Conservation (phyloP, 2,329 filamentous ascomycete genomes). For the Akanthomyces dipterigenus region DNA sequence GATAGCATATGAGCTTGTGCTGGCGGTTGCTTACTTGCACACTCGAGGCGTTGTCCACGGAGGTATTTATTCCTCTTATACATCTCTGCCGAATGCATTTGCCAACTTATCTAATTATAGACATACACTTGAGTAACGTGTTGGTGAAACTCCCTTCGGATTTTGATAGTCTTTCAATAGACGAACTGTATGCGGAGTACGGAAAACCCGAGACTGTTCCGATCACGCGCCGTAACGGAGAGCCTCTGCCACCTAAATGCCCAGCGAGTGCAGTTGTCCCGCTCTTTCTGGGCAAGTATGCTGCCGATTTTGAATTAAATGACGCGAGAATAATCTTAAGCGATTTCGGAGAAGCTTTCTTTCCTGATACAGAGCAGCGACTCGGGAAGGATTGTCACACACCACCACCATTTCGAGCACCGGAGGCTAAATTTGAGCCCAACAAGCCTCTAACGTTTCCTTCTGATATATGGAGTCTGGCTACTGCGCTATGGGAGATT, state of each 20-base stretch:
- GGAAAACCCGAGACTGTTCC: constrained; percentile 19
- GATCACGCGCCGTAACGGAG: constrained; percentile 16
- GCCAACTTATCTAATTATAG: constrained; percentile 13
- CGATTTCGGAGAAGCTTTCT: constrained; percentile 33
- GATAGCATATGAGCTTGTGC: constrained; percentile 22
- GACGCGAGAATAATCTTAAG: constrained; percentile 19
- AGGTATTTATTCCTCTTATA: constrained; percentile 13
- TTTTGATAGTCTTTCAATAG: constrained; percentile 18
- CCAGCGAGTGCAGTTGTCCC: constrained; percentile 24
- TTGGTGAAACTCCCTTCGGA: constrained; percentile 20
- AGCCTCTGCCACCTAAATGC: constrained; percentile 19
- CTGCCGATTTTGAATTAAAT: constrained; percentile 22
- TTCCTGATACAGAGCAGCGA: constrained; percentile 16
- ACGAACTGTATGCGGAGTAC: constrained; percentile 22
- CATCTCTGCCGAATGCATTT: neutral
- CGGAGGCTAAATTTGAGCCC: constrained; percentile 31
- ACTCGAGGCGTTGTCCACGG: constrained; percentile 26
- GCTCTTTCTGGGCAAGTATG: constrained; percentile 28
- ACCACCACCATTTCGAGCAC: constrained; percentile 24
- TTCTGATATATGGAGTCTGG: constrained; percentile 35
- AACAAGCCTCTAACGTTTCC: constrained; percentile 19
- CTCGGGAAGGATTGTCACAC: constrained; percentile 21
- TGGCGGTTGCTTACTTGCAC: constrained; percentile 25
- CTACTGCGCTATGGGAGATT: constrained; percentile 29
- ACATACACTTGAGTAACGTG: constrained; percentile 29